Conservation (phyloP, 345 rosid species). For the Carallia brachiata region DNA sequence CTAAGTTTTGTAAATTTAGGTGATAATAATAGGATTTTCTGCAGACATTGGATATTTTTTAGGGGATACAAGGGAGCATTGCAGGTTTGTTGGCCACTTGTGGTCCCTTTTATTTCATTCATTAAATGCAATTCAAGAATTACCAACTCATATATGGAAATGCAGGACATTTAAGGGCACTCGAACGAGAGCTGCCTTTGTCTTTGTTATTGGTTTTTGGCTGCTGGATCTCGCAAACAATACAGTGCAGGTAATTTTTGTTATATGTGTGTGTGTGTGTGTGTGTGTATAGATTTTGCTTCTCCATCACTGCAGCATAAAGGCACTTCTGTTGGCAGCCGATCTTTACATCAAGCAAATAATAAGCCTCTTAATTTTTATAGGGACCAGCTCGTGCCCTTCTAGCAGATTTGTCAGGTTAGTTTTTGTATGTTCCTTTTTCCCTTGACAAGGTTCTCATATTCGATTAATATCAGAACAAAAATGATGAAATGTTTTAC, state of each 20-base stretch:
- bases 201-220: constrained; percentile 94
- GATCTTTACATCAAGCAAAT: constrained; percentile 8
- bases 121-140: not conserved
- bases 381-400: constrained; percentile 99
- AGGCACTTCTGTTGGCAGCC: not conserved
- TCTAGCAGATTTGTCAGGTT: constrained; percentile 88
- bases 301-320: not conserved
- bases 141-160: constrained; percentile 13
- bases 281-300: not conserved
- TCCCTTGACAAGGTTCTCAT: not conserved
- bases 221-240: constrained; percentile 97
- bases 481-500: constrained; percentile 15
- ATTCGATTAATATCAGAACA: not conserved
- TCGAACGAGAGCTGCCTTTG: constrained; percentile 76
- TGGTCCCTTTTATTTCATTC: constrained; percentile 18
- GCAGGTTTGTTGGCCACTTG: constrained; percentile 58
- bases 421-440: constrained; percentile 3
- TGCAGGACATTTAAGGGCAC: constrained; percentile 90
- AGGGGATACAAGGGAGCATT: constrained; percentile 86
- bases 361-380: constrained; percentile 20
- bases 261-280: not conserved
- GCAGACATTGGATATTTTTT: constrained; percentile 93
- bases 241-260: constrained; percentile 73
- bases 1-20: constrained; percentile 69
- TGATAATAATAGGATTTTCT: constrained; percentile 92